phyloP scores from a whole-genome alignment of 1,139 yeast species.

The Pichia sp. region DNA sequence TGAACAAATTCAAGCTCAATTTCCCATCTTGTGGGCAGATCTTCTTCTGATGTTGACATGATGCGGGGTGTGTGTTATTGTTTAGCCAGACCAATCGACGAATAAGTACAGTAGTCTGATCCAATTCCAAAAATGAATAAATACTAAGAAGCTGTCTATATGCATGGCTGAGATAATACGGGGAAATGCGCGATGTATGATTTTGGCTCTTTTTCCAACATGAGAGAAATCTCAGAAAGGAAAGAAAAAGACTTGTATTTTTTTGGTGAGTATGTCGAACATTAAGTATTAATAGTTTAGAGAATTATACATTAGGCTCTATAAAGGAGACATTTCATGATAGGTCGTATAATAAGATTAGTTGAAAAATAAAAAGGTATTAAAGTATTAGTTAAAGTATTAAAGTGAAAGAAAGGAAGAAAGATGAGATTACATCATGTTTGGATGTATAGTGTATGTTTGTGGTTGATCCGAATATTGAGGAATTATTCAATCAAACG shows the following conservation, averaged over 20 bases:
- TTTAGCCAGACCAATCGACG: neutral
- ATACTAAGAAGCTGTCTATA: no score
- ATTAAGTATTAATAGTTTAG: neutral
- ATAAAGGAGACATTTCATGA: neutral
- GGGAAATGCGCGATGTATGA: neutral
- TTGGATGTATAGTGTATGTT: neutral
- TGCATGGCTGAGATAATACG: no score
- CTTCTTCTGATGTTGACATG: conserved; percentile 17
- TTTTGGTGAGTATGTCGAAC: neutral
- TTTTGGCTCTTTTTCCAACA: neutral
- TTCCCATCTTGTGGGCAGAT: conserved; percentile 73
- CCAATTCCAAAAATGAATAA: no score
- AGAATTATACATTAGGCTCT: neutral
- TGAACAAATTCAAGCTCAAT: conserved; percentile 80
- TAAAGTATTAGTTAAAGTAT: neutral
- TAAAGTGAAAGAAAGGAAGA: neutral
- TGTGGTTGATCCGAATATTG: neutral
- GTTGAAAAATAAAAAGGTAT: neutral
- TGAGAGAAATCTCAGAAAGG: neutral
- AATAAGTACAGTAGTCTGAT: no score
- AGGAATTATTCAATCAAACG: conserved; percentile 13
- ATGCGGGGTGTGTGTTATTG: neutral
- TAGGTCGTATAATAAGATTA: neutral
- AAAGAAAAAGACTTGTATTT: neutral
- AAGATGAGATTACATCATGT: neutral